Percentiles rank a stretch among this genome's conserved stretches.
phyloP scores from a whole-genome alignment of 2,329 filamentous ascomycete species.

The Ascochyta fabae region DNA sequence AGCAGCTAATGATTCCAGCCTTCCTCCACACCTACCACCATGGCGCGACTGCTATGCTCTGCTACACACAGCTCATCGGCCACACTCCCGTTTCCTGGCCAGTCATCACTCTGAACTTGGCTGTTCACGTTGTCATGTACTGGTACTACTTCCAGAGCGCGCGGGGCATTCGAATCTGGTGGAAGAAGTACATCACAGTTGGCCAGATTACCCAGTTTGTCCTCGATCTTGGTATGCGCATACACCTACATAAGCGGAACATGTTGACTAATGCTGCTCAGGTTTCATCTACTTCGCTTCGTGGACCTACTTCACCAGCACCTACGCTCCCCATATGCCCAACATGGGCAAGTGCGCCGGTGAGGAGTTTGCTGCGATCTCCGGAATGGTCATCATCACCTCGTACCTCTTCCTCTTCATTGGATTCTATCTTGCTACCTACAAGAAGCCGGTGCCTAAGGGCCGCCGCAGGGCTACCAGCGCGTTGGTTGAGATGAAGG shows the following conservation, averaged over 20 bases:
- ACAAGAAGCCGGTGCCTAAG: slow-evolving; percentile 84
- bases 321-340: slow-evolving; percentile 85
- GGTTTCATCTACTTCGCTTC: slow-evolving; percentile 98
- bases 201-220: slow-evolving; percentile 97
- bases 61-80: slow-evolving; percentile 96
- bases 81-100: slow-evolving; percentile 95
- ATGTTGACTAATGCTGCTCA: slow-evolving; percentile 48
- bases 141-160: slow-evolving; percentile 99
- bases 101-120: slow-evolving; percentile 87
- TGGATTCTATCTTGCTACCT: slow-evolving; percentile 97
- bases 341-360: slow-evolving; percentile 87
- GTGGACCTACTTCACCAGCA: slow-evolving; percentile 97
- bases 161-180: slow-evolving; percentile 94
- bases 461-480: slow-evolving; percentile 78
- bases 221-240: slow-evolving; percentile 83
- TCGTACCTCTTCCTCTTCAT: slow-evolving; percentile 99
- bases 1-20: slow-evolving; percentile 53
- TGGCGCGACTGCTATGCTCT: slow-evolving; percentile 92
- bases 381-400: slow-evolving; percentile 88
- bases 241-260: not conserved
- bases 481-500: slow-evolving; percentile 82
- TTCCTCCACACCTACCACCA: slow-evolving; percentile 99
- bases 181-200: slow-evolving; percentile 99
- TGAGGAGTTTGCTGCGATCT: slow-evolving; percentile 94
- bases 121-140: slow-evolving; percentile 98